Conservation (phyloP, 495 filamentous ascomycete species). For the Terfezia boudieri region DNA sequence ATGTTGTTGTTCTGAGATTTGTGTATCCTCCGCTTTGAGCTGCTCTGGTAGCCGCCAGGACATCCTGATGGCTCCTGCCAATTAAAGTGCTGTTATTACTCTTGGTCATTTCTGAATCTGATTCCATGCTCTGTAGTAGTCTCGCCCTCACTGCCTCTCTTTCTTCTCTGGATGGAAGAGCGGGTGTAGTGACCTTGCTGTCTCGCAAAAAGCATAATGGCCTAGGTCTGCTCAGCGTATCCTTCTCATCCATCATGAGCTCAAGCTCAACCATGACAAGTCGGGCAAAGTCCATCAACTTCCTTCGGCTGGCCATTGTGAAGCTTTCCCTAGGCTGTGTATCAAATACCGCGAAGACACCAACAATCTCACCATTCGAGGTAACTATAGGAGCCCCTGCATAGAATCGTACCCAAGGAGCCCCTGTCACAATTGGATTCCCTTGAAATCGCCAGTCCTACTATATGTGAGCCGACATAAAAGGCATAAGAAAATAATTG, state of each 20-base stretch:
- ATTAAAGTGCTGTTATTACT: neutral
- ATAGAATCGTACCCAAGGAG: constrained; percentile 22
- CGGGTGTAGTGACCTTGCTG: too few species aligned
- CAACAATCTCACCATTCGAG: constrained; percentile 18
- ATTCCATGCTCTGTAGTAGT: constrained; percentile 6
- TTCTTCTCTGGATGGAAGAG: neutral
- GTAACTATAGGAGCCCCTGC: constrained; percentile 23
- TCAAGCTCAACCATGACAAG: constrained; percentile 19
- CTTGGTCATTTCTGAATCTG: constrained; percentile 3
- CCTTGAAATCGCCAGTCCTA: constrained; percentile 24
- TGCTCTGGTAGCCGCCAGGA: too few species aligned
- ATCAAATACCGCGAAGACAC: constrained; percentile 22
- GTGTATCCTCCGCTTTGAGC: too few species aligned
- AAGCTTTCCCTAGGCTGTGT: constrained; percentile 17
- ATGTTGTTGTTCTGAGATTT: too few species aligned
- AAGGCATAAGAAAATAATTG: neutral
- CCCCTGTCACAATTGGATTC: constrained; percentile 18
- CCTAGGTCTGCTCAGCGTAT: constrained; percentile 8
- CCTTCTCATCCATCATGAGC: constrained; percentile 17
- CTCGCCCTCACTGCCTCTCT: neutral
- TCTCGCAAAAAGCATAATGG: too few species aligned
- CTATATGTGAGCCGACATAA: neutral
- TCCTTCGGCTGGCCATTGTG: constrained; percentile 11
- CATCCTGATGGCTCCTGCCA: too few species aligned
- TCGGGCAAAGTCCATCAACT: constrained; percentile 20